Evolutionary conservation across 2,329 filamentous ascomycete species (phyloP).

Genomic region (Trichoderma cornu-damae): DNA sequence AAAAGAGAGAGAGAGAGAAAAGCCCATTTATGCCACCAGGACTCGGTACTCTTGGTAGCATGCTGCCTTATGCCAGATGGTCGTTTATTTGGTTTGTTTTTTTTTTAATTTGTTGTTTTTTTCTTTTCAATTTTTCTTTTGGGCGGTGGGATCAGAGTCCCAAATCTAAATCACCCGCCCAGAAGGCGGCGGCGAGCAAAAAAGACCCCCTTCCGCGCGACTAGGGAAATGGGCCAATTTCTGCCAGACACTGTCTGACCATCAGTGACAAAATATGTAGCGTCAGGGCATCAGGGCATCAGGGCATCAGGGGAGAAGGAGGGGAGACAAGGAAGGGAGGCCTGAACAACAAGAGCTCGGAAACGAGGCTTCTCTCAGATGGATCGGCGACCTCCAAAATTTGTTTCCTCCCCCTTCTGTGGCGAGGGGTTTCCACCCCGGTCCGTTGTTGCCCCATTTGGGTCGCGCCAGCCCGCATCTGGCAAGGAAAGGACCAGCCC

Average conservation of each 20-base stretch:
- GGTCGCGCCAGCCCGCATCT: slow-evolving; percentile 5
- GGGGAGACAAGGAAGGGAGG: not conserved
- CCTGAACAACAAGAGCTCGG: not conserved
- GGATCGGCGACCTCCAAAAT: not conserved
- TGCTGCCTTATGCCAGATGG: not conserved
- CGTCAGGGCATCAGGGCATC: not conserved
- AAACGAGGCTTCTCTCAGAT: not conserved
- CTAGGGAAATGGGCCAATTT: too few relatives aligned
- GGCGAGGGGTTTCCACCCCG: not conserved
- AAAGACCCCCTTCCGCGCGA: too few relatives aligned
- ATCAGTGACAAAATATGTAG: too few relatives aligned
- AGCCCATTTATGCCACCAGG: too few relatives aligned
- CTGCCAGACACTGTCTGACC: too few relatives aligned
- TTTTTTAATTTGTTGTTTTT: too few relatives aligned
- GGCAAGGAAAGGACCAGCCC: slow-evolving; percentile 10
- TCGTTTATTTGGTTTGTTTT: too few relatives aligned
- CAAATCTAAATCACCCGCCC: not conserved
- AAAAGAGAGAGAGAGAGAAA: too few relatives aligned
- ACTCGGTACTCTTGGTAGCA: too few relatives aligned
- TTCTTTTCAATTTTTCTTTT: too few relatives aligned
- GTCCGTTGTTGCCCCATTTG: not conserved
- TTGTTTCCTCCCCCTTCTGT: slow-evolving; percentile 1
- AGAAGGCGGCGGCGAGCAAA: not conserved
- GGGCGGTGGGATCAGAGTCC: too few relatives aligned
- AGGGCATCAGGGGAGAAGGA: not conserved